These are phyloP conservation scores for Erodium trifolium DNA, from an alignment of 441 rosid species.

Conservation along the genomic window DNA sequence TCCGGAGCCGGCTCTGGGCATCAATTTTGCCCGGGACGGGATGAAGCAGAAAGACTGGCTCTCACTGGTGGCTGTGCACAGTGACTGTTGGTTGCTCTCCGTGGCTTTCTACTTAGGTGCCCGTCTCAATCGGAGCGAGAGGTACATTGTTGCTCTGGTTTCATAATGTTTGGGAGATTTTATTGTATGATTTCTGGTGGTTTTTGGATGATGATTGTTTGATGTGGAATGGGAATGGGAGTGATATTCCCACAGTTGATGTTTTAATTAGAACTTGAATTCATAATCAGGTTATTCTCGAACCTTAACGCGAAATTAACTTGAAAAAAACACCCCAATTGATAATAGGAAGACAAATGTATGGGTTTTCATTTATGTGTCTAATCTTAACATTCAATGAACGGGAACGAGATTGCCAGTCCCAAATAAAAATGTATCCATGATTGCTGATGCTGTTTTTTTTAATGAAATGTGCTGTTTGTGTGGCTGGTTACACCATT, in stretches of 20 bases:
- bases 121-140: not conserved
- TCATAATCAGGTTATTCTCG: no score
- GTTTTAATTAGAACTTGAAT: no score
- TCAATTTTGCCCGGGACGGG: slow-evolving; percentile 3
- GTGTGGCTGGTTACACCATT: not conserved
- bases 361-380: no score
- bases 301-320: no score
- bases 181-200: not conserved
- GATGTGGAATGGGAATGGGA: not conserved
- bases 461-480: not conserved
- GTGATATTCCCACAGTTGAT: no score
- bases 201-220: not conserved
- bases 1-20: not conserved
- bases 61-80: slow-evolving; percentile 1
- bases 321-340: no score
- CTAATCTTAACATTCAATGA: no score
- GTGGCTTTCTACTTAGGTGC: not conserved
- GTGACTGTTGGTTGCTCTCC: not conserved
- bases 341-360: no score
- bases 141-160: not conserved
- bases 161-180: not conserved
- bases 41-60: not conserved
- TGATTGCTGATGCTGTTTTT: no score
- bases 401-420: no score
- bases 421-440: no score